A percentile compares a stretch with the other conserved stretches of the same genome.
Conservation (phyloP, 129 eudicot genomes). For the Tagetes erecta region DNA sequence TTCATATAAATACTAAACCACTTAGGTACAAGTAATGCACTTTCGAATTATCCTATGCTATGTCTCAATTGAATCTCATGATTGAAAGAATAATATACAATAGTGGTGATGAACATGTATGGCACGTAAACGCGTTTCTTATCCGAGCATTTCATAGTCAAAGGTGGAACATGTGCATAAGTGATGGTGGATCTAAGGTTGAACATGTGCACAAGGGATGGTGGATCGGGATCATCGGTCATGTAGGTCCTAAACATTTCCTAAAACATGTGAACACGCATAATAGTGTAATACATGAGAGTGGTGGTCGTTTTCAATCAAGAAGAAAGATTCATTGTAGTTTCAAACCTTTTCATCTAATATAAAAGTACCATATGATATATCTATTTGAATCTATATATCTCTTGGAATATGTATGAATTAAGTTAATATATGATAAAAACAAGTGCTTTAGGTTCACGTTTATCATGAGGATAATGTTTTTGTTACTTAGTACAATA, state of each 20-base stretch:
- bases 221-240: background rate
- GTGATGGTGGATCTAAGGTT: slow-evolving; percentile 3
- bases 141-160: background rate
- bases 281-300: background rate
- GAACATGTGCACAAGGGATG: slow-evolving; percentile 10
- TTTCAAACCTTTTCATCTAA: background rate
- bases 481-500: background rate
- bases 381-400: background rate
- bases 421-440: background rate
- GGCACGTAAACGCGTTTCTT: background rate
- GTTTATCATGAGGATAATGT: background rate
- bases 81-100: background rate
- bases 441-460: background rate
- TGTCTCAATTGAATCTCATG: background rate
- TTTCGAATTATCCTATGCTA: background rate
- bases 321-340: background rate
- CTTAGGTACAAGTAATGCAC: background rate
- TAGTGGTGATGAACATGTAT: background rate
- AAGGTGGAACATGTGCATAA: slow-evolving; percentile 9
- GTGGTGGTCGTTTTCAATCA: slow-evolving; percentile 5
- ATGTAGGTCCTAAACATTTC: slow-evolving; percentile 13
- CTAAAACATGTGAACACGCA: background rate
- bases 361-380: background rate
- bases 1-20: background rate
- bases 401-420: background rate